Conservation (phyloP, 768 basidiomycete genomes). For the Auricularia heimuer region DNA sequence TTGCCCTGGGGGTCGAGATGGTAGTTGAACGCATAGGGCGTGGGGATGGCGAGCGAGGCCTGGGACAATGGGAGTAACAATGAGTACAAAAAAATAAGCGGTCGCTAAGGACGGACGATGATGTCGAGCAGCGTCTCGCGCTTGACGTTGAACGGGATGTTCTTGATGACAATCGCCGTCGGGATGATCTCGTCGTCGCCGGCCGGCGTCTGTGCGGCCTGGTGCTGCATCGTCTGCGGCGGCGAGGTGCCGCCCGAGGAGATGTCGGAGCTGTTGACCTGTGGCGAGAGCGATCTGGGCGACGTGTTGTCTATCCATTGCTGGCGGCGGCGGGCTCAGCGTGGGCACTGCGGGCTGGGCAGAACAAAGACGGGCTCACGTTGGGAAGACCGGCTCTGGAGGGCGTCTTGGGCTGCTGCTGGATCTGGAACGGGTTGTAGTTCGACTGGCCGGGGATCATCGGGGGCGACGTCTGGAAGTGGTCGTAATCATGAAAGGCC, state of each 20-base stretch:
- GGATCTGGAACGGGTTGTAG: conserved; percentile 46
- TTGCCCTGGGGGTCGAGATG: conserved; percentile 93
- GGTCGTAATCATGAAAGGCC: conserved; percentile 77
- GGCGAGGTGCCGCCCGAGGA: conserved; percentile 76
- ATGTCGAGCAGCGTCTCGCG: conserved; percentile 93
- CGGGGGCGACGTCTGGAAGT: conserved; percentile 55
- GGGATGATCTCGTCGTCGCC: conserved; percentile 91
- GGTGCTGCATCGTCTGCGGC: conserved; percentile 31
- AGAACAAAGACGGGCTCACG: conserved; percentile 30
- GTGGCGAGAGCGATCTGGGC: conserved; percentile 71
- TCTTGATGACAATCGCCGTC: conserved; percentile 99
- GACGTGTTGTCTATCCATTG: conserved; percentile 88
- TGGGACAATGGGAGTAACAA: conserved; percentile 22
- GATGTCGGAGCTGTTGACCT: conserved; percentile 73
- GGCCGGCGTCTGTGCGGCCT: conserved; percentile 22
- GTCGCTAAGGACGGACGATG: conserved; percentile 54
- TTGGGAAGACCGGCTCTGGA: conserved; percentile 61
- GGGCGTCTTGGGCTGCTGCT: conserved; percentile 65
- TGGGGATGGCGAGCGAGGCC: conserved; percentile 87
- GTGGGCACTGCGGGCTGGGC: too few relatives aligned
- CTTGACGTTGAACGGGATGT: conserved; percentile 98
- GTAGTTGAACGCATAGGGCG: conserved; percentile 99
- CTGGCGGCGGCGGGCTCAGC: conserved; percentile 27
- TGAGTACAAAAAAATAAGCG: conserved; percentile 1
- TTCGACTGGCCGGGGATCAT: conserved; percentile 41